phyloP scores from a whole-genome alignment of 495 filamentous ascomycete genomes.

The Tuber indicum region DNA sequence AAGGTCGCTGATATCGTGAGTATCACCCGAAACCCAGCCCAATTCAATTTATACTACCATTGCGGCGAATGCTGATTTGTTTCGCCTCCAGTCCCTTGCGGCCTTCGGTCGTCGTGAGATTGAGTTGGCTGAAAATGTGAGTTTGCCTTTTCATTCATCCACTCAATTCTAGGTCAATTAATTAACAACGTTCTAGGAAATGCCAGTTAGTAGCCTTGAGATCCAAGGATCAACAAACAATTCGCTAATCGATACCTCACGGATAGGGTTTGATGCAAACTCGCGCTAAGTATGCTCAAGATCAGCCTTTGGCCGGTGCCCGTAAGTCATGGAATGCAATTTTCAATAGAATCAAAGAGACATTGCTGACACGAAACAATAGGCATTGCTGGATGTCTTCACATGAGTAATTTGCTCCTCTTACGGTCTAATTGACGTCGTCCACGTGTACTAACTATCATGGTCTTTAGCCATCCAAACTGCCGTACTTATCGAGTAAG shows the following conservation, averaged over 20 bases:
- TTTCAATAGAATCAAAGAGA: neutral
- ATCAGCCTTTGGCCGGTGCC: constrained; percentile 87
- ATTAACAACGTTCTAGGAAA: constrained; percentile 38
- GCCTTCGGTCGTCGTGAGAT: constrained; percentile 99
- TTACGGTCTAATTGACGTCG: constrained; percentile 22
- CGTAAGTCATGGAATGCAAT: constrained; percentile 28
- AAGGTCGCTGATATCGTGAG: constrained; percentile 94
- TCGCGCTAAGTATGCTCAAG: constrained; percentile 76
- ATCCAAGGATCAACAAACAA: neutral
- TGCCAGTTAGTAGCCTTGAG: constrained; percentile 36
- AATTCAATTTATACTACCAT: neutral
- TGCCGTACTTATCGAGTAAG: constrained; percentile 81
- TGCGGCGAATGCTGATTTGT: constrained; percentile 33
- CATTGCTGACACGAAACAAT: constrained; percentile 33
- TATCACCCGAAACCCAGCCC: constrained; percentile 16
- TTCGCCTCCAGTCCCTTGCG: constrained; percentile 60
- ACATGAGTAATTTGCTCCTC: constrained; percentile 69
- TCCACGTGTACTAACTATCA: constrained; percentile 12
- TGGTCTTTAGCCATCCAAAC: constrained; percentile 79
- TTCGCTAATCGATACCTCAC: constrained; percentile 46
- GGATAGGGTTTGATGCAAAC: constrained; percentile 80
- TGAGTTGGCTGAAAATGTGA: constrained; percentile 87
- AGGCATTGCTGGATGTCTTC: constrained; percentile 92
- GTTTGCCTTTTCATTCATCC: constrained; percentile 5
- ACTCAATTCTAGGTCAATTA: neutral